Percentiles rank a stretch among this genome's conserved stretches.
phyloP scores from a whole-genome alignment of 208 protist genomes.

The Trypanosoma cruzi region DNA sequence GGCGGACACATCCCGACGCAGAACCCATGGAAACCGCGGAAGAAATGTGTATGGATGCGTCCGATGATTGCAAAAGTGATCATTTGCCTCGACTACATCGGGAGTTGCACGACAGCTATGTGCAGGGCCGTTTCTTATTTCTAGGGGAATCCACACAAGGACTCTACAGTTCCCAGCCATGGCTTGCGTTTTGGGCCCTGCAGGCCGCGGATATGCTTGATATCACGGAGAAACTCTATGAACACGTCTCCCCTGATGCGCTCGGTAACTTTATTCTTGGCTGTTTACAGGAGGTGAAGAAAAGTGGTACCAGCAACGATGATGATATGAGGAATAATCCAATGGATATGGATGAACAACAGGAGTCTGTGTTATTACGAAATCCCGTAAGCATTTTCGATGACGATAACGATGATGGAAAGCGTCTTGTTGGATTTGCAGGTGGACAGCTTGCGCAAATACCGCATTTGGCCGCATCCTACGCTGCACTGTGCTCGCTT shows the following conservation, averaged over 20 bases:
- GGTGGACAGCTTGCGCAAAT: constrained; percentile 73
- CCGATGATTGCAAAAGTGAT: not conserved
- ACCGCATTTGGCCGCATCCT: constrained; percentile 84
- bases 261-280: constrained; percentile 53
- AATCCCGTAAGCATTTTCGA: not conserved
- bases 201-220: constrained; percentile 82
- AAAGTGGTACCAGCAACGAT: not conserved
- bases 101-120: constrained; percentile 41
- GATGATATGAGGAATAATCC: not conserved
- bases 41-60: no score
- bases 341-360: no score
- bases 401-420: constrained; percentile 12
- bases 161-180: constrained; percentile 67
- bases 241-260: constrained; percentile 35
- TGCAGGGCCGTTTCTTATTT: constrained; percentile 28
- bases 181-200: constrained; percentile 81
- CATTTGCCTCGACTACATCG: constrained; percentile 12
- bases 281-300: constrained; percentile 42
- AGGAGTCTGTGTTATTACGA: no score
- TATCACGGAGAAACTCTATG: constrained; percentile 41
- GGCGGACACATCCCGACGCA: constrained; percentile 38
- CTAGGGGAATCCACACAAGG: constrained; percentile 28
- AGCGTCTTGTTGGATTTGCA: constrained; percentile 66
- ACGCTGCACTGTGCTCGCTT: constrained; percentile 82
- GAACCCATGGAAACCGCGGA: constrained; percentile 5